Evolutionary conservation across 495 filamentous ascomycete genomes (phyloP).

Genomic region (Penicillium silybi): DNA sequence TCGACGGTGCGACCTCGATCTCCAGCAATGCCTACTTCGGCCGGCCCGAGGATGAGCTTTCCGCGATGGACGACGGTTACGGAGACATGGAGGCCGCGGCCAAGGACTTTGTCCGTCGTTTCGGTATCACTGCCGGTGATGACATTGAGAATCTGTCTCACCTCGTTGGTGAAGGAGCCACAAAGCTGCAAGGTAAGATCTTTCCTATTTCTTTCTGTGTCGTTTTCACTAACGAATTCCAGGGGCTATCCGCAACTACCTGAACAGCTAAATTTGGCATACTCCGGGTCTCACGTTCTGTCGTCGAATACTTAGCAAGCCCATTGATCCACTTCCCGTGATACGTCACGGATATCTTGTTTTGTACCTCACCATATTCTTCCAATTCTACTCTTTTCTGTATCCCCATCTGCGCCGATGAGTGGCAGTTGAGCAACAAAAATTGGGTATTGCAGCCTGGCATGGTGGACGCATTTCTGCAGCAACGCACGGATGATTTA

Average conservation of each 20-base stretch:
- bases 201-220: background rate
- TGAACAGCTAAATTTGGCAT: constrained; percentile 54
- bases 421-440: constrained; percentile 5
- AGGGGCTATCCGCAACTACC: constrained; percentile 78
- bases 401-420: background rate
- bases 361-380: constrained; percentile 3
- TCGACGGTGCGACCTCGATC: constrained; percentile 88
- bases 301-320: constrained; percentile 27
- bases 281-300: constrained; percentile 11
- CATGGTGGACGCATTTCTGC: constrained; percentile 8
- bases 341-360: constrained; percentile 20
- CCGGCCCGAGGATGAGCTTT: constrained; percentile 68
- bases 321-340: constrained; percentile 16
- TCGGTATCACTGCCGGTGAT: constrained; percentile 91
- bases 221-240: background rate
- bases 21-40: constrained; percentile 97
- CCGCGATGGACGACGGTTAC: constrained; percentile 61
- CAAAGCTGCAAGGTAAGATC: constrained; percentile 66
- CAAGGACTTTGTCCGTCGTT: constrained; percentile 89
- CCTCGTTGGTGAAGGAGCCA: constrained; percentile 79
- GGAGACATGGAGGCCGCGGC: constrained; percentile 88
- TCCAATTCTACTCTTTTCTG: constrained; percentile 1
- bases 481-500: constrained; percentile 9
- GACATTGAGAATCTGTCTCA: constrained; percentile 86
- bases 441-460: constrained; percentile 11